These are phyloP conservation scores for Apiotrichum akiyoshidainum DNA, from an alignment of 1,284 basidiomycete species.

Conservation along the genomic window DNA sequence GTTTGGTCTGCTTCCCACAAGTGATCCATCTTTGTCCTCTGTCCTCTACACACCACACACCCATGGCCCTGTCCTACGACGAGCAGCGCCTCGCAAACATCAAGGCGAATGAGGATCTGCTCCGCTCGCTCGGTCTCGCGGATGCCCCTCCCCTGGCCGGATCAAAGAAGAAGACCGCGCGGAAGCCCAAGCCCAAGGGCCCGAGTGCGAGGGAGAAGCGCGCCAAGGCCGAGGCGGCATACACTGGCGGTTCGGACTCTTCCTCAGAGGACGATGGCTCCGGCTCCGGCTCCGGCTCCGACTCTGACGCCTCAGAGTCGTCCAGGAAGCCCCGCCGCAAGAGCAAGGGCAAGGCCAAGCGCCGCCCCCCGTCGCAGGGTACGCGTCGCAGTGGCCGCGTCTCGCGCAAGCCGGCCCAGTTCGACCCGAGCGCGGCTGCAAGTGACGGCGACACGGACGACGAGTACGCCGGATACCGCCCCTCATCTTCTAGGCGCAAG, in stretches of 20 bases:
- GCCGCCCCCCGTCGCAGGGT: background rate
- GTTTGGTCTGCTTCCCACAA: no score
- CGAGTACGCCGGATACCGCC: constrained; percentile 11
- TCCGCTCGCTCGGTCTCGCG: constrained; percentile 33
- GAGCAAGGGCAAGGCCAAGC: background rate
- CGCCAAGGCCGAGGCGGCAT: constrained; percentile 3
- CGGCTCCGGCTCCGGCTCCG: background rate
- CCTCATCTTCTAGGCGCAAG: background rate
- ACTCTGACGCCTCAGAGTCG: constrained; percentile 1
- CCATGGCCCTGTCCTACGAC: constrained; percentile 18
- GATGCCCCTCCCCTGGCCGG: background rate
- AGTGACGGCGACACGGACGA: constrained; percentile 6
- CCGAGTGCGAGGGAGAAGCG: constrained; percentile 4
- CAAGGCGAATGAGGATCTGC: constrained; percentile 35
- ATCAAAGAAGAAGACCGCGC: constrained; percentile 7
- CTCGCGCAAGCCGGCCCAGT: background rate
- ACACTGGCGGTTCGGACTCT: background rate
- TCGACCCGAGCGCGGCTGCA: background rate
- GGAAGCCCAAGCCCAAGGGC: constrained; percentile 8
- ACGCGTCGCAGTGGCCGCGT: background rate
- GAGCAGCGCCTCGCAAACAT: constrained; percentile 33
- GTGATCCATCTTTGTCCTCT: no score
- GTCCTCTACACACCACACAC: background rate
- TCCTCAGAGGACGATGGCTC: background rate
- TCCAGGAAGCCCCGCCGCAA: background rate